phyloP scores from a whole-genome alignment of 106 monocot genomes.

The Dioscorea alata region DNA sequence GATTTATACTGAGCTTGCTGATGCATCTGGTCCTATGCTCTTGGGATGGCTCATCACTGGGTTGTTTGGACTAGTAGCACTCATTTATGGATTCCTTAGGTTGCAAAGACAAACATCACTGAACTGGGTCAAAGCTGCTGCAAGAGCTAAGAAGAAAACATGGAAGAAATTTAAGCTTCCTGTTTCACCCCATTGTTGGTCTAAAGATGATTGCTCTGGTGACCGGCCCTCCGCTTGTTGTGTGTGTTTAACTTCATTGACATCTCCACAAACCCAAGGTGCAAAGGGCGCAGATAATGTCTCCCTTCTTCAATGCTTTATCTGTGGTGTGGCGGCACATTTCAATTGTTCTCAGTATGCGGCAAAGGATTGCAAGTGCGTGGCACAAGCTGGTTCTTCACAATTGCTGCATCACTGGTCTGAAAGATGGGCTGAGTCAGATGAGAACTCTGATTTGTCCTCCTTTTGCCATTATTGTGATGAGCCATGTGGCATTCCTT shows the following conservation, averaged over 20 bases:
- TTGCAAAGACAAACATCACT: constrained; percentile 63
- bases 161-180: constrained; percentile 61
- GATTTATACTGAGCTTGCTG: constrained; percentile 15
- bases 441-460: constrained; percentile 53
- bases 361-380: constrained; percentile 75
- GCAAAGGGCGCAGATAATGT: constrained; percentile 4
- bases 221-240: constrained; percentile 60
- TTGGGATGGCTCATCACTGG: constrained; percentile 54
- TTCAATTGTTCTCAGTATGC: constrained; percentile 46
- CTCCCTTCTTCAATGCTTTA: constrained; percentile 46
- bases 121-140: constrained; percentile 80
- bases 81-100: constrained; percentile 63
- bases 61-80: constrained; percentile 48
- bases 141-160: constrained; percentile 60
- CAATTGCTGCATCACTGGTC: constrained; percentile 86
- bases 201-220: constrained; percentile 27
- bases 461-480: constrained; percentile 80
- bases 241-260: constrained; percentile 65
- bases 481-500: constrained; percentile 68
- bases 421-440: constrained; percentile 66
- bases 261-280: constrained; percentile 27
- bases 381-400: constrained; percentile 57
- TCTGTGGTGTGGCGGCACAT: constrained; percentile 80
- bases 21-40: constrained; percentile 18
- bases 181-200: constrained; percentile 64